Evolutionary conservation across 768 basidiomycete genomes (phyloP).

Genomic region (Daedaleopsis sinensis): DNA sequence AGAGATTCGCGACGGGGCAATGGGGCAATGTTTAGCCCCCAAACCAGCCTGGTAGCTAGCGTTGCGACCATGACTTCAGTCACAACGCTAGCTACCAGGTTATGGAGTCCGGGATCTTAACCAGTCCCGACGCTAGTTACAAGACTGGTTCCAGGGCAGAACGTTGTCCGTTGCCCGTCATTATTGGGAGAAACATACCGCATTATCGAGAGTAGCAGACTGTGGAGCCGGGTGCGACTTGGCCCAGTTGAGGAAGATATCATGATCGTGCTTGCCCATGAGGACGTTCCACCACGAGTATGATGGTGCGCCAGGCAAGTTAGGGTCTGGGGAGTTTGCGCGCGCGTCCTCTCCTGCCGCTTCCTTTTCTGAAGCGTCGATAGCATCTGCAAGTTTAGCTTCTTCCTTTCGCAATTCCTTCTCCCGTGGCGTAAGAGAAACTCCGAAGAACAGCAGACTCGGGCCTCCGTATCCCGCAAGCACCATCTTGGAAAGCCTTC

Average conservation of each 20-base stretch:
- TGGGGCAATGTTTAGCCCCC: too few relatives aligned
- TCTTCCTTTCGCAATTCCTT: constrained; percentile 53
- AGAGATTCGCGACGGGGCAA: too few relatives aligned
- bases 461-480: constrained; percentile 86
- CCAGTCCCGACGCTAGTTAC: too few relatives aligned
- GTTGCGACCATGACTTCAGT: too few relatives aligned
- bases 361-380: constrained; percentile 74
- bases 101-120: too few relatives aligned
- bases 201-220: neutral
- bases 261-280: constrained; percentile 78
- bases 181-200: neutral
- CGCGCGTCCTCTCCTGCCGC: constrained; percentile 29
- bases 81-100: too few relatives aligned
- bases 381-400: constrained; percentile 61
- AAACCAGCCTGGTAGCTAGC: too few relatives aligned
- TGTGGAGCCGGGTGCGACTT: constrained; percentile 16
- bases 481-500: constrained; percentile 80
- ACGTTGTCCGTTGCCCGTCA: too few relatives aligned
- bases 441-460: constrained; percentile 79
- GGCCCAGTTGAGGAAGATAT: constrained; percentile 75
- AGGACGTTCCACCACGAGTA: constrained; percentile 88
- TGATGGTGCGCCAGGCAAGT: constrained; percentile 15
- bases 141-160: too few relatives aligned
- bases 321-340: neutral
- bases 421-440: constrained; percentile 43